These are phyloP conservation scores for Apiospora phragmitis DNA, from an alignment of 2,329 filamentous ascomycete species.

Conservation along the genomic window DNA sequence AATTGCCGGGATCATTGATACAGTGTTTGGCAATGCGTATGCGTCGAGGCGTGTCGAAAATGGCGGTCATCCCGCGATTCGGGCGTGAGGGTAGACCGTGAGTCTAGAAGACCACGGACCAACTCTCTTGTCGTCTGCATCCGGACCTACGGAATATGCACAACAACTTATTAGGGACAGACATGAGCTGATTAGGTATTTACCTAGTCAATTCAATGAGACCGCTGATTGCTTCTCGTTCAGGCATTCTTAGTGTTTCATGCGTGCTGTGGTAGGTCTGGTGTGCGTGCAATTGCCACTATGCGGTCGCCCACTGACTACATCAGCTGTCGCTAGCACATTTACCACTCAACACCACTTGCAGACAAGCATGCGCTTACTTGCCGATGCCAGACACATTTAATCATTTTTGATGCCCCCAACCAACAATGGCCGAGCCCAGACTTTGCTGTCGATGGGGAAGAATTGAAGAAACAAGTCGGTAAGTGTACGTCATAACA, in stretches of 20 bases:
- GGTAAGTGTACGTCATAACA: too few relatives aligned
- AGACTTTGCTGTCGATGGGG: too few relatives aligned
- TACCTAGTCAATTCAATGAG: not conserved
- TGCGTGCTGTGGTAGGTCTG: not conserved
- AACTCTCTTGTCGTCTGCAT: not conserved
- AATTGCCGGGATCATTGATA: not conserved
- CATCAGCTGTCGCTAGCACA: not conserved
- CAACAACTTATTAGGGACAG: not conserved
- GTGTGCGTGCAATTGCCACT: not conserved
- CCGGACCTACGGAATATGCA: not conserved
- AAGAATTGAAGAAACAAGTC: too few relatives aligned
- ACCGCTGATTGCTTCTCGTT: not conserved
- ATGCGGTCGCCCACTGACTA: not conserved
- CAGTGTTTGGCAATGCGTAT: not conserved
- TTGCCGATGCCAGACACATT: not conserved
- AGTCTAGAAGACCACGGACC: not conserved
- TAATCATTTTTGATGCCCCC: not conserved
- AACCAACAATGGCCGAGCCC: too few relatives aligned
- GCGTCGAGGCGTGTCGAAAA: too few relatives aligned
- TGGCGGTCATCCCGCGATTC: not conserved
- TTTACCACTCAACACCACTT: too few relatives aligned
- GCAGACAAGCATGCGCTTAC: not conserved
- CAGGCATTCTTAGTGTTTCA: not conserved
- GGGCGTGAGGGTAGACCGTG: not conserved
- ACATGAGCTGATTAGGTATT: not conserved